A percentile compares a stretch with the other conserved stretches of the same genome.
Evolutionary conservation across 225 moss, liverwort and hornwort genomes (phyloP).

Genomic region (Straminergon stramineum): DNA sequence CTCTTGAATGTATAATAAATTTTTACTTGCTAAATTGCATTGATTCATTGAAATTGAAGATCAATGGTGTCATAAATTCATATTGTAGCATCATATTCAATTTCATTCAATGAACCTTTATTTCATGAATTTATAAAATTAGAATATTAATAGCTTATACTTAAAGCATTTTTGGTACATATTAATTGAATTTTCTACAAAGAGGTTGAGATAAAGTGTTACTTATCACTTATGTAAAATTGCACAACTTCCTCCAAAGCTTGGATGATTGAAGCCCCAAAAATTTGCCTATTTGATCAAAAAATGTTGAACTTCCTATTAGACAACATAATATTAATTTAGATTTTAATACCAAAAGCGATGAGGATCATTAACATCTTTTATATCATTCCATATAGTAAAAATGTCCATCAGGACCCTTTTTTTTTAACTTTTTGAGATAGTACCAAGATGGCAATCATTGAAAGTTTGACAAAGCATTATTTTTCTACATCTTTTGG

Average conservation of each 20-base stretch:
- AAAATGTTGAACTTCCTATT: not conserved
- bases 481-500: not conserved
- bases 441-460: not conserved
- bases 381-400: not conserved
- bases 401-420: accelerated
- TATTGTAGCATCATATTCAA: not conserved
- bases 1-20: too few relatives aligned
- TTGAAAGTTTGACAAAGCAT: not conserved
- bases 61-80: not conserved
- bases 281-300: not conserved
- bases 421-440: too few relatives aligned
- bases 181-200: not conserved
- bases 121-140: not conserved
- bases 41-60: not conserved
- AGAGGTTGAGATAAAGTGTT: not conserved
- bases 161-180: not conserved
- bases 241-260: not conserved
- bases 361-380: too few relatives aligned
- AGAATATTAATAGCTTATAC: not conserved
- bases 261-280: not conserved
- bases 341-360: not conserved
- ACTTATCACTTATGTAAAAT: too few relatives aligned
- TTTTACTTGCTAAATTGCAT: too few relatives aligned
- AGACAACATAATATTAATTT: accelerated
- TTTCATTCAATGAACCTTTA: not conserved